These are phyloP conservation scores for Dothideomycetes sp. DNA, from an alignment of 2,329 filamentous ascomycete genomes.

Conservation along the genomic window DNA sequence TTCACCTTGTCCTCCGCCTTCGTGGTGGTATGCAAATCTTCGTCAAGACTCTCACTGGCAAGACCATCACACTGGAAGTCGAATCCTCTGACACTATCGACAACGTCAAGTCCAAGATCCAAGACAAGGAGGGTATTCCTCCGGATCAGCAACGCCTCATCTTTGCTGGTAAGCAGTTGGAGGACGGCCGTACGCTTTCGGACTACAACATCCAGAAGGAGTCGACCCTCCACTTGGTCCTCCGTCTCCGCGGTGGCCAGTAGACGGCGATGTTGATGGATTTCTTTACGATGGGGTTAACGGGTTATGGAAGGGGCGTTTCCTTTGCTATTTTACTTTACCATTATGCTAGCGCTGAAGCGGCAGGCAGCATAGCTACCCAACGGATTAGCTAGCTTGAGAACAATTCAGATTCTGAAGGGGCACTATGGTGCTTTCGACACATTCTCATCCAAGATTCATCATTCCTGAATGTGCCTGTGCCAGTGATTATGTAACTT, in stretches of 20 bases:
- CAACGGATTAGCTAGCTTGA: no score
- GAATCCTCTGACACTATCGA: slow-evolving; percentile 98
- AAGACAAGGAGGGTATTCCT: slow-evolving; percentile 96
- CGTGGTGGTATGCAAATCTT: slow-evolving; percentile 77
- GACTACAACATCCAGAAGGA: slow-evolving; percentile 82
- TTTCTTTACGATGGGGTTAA: slow-evolving; percentile 14
- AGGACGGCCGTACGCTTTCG: slow-evolving; percentile 76
- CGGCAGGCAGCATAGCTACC: no score
- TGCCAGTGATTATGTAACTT: no score
- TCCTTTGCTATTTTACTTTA: neutral
- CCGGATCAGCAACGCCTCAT: slow-evolving; percentile 93
- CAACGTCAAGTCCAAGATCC: slow-evolving; percentile 99
- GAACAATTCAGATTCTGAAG: no score
- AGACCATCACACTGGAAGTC: slow-evolving; percentile 98
- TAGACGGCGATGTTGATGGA: slow-evolving; percentile 24
- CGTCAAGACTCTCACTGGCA: slow-evolving; percentile 99
- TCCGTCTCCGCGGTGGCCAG: slow-evolving; percentile 49
- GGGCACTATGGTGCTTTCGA: no score
- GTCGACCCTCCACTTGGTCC: slow-evolving; percentile 55
- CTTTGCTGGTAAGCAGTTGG: slow-evolving; percentile 90
- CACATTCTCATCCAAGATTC: no score
- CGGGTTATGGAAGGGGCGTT: neutral
- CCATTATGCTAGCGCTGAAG: neutral
- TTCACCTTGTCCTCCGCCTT: slow-evolving; percentile 90
- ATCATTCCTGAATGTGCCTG: no score